These are phyloP conservation scores for Fusarium sp. DNA, from an alignment of 2,329 filamentous ascomycete genomes.

Conservation along the genomic window DNA sequence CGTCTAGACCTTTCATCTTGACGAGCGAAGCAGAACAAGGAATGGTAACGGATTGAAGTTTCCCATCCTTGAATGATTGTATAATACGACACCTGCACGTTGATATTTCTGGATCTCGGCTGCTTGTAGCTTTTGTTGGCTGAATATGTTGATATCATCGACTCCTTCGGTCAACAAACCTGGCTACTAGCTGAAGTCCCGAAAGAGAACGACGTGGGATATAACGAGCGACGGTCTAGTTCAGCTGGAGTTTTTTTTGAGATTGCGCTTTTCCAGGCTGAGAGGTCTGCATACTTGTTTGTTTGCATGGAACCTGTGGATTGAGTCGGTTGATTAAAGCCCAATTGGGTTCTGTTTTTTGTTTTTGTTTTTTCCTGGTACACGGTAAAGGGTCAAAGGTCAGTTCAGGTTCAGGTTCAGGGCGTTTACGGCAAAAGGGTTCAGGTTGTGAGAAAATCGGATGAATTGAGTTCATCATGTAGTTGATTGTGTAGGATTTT, in stretches of 20 bases:
- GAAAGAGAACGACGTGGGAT: slow-evolving; percentile 17
- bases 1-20: slow-evolving; percentile 47
- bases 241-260: slow-evolving; percentile 42
- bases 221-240: slow-evolving; percentile 37
- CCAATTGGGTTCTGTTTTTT: neutral
- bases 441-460: slow-evolving; percentile 39
- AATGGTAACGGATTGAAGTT: neutral
- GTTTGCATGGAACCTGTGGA: slow-evolving; percentile 22
- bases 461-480: slow-evolving; percentile 32
- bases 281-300: slow-evolving; percentile 30
- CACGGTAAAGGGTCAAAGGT: slow-evolving; percentile 32
- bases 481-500: slow-evolving; percentile 23
- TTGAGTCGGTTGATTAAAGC: slow-evolving; percentile 24
- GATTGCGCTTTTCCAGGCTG: slow-evolving; percentile 38
- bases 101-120: slow-evolving; percentile 3
- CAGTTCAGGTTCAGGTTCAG: slow-evolving; percentile 19
- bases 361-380: slow-evolving; percentile 18
- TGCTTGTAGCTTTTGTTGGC: neutral
- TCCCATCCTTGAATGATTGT: slow-evolving; percentile 26
- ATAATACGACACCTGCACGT: slow-evolving; percentile 32
- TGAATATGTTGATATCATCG: slow-evolving; percentile 1
- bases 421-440: slow-evolving; percentile 41
- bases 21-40: neutral
- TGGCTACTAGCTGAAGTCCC: neutral
- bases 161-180: slow-evolving; percentile 1